Percentiles rank a stretch among this genome's conserved stretches.
phyloP scores from a whole-genome alignment of 106 monocot species.

The Dactylorhiza incarnata region DNA sequence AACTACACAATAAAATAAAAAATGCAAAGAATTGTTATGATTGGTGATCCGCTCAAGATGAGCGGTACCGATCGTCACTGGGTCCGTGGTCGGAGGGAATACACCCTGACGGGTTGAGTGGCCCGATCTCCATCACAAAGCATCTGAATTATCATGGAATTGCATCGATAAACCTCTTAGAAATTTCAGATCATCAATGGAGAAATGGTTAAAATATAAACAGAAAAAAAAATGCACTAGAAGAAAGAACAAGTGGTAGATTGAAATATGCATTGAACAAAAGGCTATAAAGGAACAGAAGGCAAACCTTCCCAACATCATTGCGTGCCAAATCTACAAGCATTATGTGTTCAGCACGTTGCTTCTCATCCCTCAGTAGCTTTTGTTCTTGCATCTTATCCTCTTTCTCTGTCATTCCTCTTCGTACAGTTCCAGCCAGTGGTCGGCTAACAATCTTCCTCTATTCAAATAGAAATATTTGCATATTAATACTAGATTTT shows the following conservation, averaged over 20 bases:
- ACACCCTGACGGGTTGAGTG: too few relatives aligned
- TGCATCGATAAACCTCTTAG: too few relatives aligned
- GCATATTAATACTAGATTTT: neutral
- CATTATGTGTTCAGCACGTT: slow-evolving; percentile 77
- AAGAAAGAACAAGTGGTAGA: neutral
- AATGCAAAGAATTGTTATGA: too few relatives aligned
- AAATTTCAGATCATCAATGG: too few relatives aligned
- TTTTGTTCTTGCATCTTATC: slow-evolving; percentile 35
- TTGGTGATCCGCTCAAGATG: too few relatives aligned
- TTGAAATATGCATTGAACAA: neutral
- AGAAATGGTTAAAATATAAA: neutral
- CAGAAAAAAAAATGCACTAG: neutral
- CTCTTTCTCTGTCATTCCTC: slow-evolving; percentile 41
- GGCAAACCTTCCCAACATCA: slow-evolving; percentile 65
- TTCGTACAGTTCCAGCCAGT: slow-evolving; percentile 60
- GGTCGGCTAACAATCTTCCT: slow-evolving; percentile 53
- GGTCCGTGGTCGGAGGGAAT: too few relatives aligned
- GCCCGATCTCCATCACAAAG: too few relatives aligned
- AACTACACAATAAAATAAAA: too few relatives aligned
- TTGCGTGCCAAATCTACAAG: slow-evolving; percentile 62
- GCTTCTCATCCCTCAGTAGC: slow-evolving; percentile 59
- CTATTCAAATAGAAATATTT: slow-evolving; percentile 22
- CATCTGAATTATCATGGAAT: too few relatives aligned
- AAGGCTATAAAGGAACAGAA: neutral
- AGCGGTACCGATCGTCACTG: too few relatives aligned